Percentiles rank a stretch among this genome's conserved stretches.
Conservation (phyloP, 2,329 filamentous ascomycete species). For the Xylariaceae sp. region DNA sequence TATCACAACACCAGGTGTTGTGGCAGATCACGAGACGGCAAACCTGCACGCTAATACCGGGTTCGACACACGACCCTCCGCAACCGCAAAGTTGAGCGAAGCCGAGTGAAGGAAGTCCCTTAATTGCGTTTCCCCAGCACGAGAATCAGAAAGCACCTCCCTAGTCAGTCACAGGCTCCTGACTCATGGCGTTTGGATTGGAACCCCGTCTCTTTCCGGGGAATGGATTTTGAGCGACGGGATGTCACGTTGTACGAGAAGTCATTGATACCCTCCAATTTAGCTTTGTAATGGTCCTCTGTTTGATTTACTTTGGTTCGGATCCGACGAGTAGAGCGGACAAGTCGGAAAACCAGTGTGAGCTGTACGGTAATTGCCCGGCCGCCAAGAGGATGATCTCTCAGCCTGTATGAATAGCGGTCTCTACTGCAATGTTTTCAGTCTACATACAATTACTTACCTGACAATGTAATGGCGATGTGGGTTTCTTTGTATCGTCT, state of each 20-base stretch:
- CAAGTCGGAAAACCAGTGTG: background rate
- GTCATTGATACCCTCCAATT: background rate
- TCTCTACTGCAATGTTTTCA: background rate
- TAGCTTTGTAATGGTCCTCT: background rate
- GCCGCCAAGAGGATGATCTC: background rate
- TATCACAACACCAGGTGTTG: too few relatives aligned
- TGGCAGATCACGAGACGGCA: too few relatives aligned
- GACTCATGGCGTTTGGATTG: background rate
- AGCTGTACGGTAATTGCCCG: background rate
- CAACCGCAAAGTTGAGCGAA: background rate
- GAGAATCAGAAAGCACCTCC: background rate
- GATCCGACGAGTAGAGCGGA: background rate
- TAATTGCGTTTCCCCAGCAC: background rate
- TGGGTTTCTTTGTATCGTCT: too few relatives aligned
- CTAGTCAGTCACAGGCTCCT: background rate
- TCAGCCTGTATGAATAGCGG: background rate
- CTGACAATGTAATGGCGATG: too few relatives aligned
- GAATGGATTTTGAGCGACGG: background rate
- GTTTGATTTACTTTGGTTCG: background rate
- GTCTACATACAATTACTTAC: too few relatives aligned
- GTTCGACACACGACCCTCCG: background rate
- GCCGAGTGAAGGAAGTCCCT: background rate
- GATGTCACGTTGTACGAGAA: background rate
- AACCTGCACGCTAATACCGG: background rate
- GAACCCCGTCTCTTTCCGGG: background rate